Percentiles rank a stretch among this genome's conserved stretches.
These are phyloP conservation scores for Neonectria sp. DNA, from an alignment of 2,329 filamentous ascomycete species.

Conservation along the genomic window DNA sequence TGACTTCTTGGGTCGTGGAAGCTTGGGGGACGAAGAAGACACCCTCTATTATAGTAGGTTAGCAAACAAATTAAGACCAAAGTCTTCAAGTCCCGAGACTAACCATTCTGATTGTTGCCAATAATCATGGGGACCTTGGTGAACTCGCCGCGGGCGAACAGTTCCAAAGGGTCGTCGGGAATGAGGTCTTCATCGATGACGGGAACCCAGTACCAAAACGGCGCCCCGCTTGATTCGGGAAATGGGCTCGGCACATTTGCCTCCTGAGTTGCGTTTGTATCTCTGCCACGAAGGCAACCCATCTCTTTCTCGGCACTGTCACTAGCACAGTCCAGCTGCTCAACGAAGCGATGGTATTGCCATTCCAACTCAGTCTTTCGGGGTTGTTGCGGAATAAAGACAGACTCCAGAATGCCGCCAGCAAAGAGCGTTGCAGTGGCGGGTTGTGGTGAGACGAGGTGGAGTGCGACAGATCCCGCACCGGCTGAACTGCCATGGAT, in stretches of 20 bases:
- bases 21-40: constrained; percentile 57
- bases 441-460: neutral
- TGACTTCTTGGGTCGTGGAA: constrained; percentile 48
- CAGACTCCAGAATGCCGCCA: constrained; percentile 58
- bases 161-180: constrained; percentile 53
- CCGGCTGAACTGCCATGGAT: constrained; percentile 12
- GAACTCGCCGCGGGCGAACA: constrained; percentile 56
- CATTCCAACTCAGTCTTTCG: constrained; percentile 56
- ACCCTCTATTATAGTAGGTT: constrained; percentile 54
- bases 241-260: constrained; percentile 57
- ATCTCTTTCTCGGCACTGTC: constrained; percentile 46
- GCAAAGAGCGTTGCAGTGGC: constrained; percentile 53
- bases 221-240: constrained; percentile 49
- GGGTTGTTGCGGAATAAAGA: constrained; percentile 56
- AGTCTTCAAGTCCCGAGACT: constrained; percentile 21
- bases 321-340: constrained; percentile 52
- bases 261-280: constrained; percentile 55
- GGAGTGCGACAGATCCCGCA: constrained; percentile 4
- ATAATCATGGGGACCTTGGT: constrained; percentile 58
- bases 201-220: constrained; percentile 63
- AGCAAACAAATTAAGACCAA: constrained; percentile 37
- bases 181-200: constrained; percentile 61
- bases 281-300: constrained; percentile 55
- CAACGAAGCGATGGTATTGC: constrained; percentile 56
- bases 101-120: constrained; percentile 58